These are phyloP conservation scores for Tricladium varicosporioides DNA, from an alignment of 2,329 filamentous ascomycete genomes.

Conservation along the genomic window DNA sequence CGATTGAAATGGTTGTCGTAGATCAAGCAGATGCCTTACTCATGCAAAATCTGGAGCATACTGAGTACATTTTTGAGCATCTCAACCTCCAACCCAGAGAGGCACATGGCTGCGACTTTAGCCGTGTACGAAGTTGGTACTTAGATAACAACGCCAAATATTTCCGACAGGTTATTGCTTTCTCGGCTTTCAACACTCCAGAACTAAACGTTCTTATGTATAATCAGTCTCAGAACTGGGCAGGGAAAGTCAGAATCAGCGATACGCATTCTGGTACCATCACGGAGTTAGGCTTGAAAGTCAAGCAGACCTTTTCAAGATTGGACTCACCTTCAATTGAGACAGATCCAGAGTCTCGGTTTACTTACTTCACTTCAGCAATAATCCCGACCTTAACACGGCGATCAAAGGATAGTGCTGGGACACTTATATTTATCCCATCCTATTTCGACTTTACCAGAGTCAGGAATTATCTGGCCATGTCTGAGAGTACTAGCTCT, in stretches of 20 bases:
- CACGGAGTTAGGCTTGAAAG: constrained; percentile 67
- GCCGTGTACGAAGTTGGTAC: constrained; percentile 86
- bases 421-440: constrained; percentile 85
- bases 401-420: constrained; percentile 61
- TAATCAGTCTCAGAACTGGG: constrained; percentile 73
- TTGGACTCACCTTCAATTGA: constrained; percentile 71
- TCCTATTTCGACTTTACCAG: constrained; percentile 95
- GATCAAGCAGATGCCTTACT: constrained; percentile 91
- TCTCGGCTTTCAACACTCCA: constrained; percentile 82
- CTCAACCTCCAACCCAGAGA: constrained; percentile 89
- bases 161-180: constrained; percentile 81
- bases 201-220: constrained; percentile 81
- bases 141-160: constrained; percentile 80
- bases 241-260: constrained; percentile 74
- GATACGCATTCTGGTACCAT: constrained; percentile 68
- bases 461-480: constrained; percentile 87
- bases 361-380: constrained; percentile 84
- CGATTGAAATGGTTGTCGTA: constrained; percentile 84
- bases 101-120: constrained; percentile 90
- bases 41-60: constrained; percentile 98
- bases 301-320: constrained; percentile 86
- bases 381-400: constrained; percentile 74
- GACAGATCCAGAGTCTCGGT: constrained; percentile 81
- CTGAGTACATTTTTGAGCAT: constrained; percentile 87
- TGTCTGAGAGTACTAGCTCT: constrained; percentile 52